Evolutionary conservation across 2,329 filamentous ascomycete genomes (phyloP).

Genomic region (Xylariaceae sp.): DNA sequence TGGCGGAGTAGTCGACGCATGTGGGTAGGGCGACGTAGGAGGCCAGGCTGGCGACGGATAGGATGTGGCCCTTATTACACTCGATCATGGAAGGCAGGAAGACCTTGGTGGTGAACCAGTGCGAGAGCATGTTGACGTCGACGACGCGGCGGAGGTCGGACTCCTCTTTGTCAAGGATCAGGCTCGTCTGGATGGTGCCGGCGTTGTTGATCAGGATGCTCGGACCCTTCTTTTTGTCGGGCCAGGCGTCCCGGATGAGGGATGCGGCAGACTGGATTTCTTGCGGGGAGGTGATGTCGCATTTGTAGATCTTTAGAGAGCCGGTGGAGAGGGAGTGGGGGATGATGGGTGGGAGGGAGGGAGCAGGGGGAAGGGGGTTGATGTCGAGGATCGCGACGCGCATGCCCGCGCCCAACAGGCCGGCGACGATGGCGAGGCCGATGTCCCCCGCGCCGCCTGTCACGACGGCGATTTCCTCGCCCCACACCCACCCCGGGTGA

Average conservation of each 20-base stretch:
- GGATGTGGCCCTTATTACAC: conserved; percentile 5
- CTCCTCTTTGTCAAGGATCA: conserved; percentile 5
- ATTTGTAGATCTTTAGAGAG: conserved; percentile 1
- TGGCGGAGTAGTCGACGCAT: conserved; percentile 5
- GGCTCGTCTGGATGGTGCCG: conserved; percentile 4
- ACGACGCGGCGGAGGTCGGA: conserved; percentile 1
- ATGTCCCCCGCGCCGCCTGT: conserved; percentile 6
- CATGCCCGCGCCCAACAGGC: background rate
- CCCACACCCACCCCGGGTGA: conserved; percentile 4
- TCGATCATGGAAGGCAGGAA: conserved; percentile 5
- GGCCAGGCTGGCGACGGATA: conserved; percentile 3
- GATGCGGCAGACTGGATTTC: background rate
- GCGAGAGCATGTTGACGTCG: conserved; percentile 5
- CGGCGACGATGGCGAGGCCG: conserved; percentile 2
- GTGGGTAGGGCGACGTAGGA: conserved; percentile 5
- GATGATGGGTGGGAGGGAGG: background rate
- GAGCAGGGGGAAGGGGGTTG: background rate
- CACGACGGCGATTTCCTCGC: conserved; percentile 2
- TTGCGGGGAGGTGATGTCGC: conserved; percentile 1
- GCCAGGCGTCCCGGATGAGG: background rate
- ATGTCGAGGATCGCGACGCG: conserved; percentile 6
- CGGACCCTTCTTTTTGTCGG: background rate
- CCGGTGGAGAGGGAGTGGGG: background rate
- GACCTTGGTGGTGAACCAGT: conserved; percentile 6
- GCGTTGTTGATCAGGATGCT: conserved; percentile 6